Percentiles rank a stretch among this genome's conserved stretches.
phyloP scores from a whole-genome alignment of 371 early-diverging fungal genomes.

The Mucor indicus region DNA sequence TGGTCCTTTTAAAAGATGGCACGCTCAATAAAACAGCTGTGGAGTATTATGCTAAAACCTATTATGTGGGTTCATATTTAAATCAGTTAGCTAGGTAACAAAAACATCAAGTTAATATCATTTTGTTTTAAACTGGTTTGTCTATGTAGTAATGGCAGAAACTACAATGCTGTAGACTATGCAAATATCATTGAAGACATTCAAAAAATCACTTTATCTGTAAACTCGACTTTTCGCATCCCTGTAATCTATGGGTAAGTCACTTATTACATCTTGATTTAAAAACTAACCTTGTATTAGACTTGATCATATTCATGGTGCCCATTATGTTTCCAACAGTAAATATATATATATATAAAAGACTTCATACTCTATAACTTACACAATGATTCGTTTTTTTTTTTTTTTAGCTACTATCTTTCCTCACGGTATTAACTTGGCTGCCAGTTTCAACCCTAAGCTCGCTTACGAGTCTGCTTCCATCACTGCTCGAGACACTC shows the following conservation, averaged over 20 bases:
- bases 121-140: not conserved
- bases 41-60: conserved; percentile 43
- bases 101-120: not conserved
- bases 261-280: not conserved
- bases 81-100: conserved; percentile 31
- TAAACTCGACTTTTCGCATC: conserved; percentile 28
- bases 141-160: conserved; percentile 18
- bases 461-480: conserved; percentile 47
- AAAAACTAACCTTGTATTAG: too few relatives aligned
- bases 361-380: too few relatives aligned
- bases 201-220: conserved; percentile 31
- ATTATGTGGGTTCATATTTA: conserved; percentile 32
- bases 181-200: conserved; percentile 29
- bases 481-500: conserved; percentile 47
- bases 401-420: conserved; percentile 44
- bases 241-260: conserved; percentile 42
- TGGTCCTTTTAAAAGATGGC: conserved; percentile 39
- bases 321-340: conserved; percentile 58
- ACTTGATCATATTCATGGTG: conserved; percentile 67
- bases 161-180: conserved; percentile 25
- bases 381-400: too few relatives aligned
- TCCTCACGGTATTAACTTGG: conserved; percentile 50
- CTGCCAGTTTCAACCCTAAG: conserved; percentile 50
- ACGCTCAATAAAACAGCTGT: conserved; percentile 41
- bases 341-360: not conserved